Evolutionary conservation across 2,329 filamentous ascomycete species (phyloP), one percentile per base, ranked within the genome.

Genomic region (Phoma herbarum): DNA sequence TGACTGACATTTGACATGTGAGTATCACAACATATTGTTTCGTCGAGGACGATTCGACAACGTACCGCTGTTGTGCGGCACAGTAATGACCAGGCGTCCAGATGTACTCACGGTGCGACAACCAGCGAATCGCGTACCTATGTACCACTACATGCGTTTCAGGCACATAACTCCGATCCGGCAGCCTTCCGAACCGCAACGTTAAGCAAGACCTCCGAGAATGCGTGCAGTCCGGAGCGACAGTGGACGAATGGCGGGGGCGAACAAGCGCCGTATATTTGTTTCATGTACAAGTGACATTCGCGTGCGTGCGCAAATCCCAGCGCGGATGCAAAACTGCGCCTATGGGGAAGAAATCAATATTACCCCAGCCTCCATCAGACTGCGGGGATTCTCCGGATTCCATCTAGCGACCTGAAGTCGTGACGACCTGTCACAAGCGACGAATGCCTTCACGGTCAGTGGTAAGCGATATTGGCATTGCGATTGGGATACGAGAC

Each of bases 201-300:
- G 25, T 23, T 11, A 31, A 25, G 39, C 23, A 39, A 46, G 33
- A 33, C 48, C 7, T 52, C 26, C 14, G 33, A 57, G 47, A 28
- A 50, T n/a, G 46, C 51, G 39, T 42, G 50, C 47, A 52, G 46
- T 31, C 47, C 56, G 59, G 60, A 31, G 49, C 62, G 59, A 62
- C 62, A 63, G 43, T 57, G 47, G 61, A 42, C 66, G 56, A 67
- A 65, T 70, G 46, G 44, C 35, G 28, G 43, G 29, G 35, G 43
- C 26, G 33, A 31, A 37, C 43, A 29, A 29, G 25, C 37, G 47
- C 55, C 49, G 61, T 71, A 68, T 67, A 71, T 70, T 69, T 62
- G 35, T 64, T 57, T 67, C 62, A 58, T 43, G 41, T 43, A 26
- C 18, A 26, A 43, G 23, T 43, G 41, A 43, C 41, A 43, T 43